Evolutionary conservation across 306 rosid genomes (phyloP).

Genomic region (Rubus parviflorus): DNA sequence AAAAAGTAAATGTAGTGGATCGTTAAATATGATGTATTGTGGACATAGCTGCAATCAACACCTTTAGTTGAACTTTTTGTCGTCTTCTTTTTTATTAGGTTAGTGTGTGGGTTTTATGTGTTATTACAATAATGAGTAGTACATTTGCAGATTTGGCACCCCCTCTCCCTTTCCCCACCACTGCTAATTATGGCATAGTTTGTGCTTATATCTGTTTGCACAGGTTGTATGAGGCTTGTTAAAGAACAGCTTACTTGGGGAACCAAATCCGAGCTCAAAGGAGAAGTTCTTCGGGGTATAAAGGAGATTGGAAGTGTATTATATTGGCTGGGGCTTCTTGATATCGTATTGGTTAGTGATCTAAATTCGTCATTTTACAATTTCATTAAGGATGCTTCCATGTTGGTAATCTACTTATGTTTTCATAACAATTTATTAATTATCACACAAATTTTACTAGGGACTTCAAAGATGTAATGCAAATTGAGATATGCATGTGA

Average conservation of each 20-base stretch:
- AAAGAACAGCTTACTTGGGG: conserved; percentile 94
- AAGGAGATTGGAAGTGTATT: conserved; percentile 97
- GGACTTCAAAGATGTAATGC: background rate
- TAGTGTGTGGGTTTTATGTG: background rate
- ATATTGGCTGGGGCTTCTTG: conserved; percentile 95
- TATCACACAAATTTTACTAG: background rate
- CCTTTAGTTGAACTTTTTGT: background rate
- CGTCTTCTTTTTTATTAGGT: background rate
- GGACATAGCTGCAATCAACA: background rate
- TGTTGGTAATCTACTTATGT: background rate
- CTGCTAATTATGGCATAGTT: background rate
- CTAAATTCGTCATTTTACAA: background rate
- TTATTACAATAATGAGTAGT: background rate
- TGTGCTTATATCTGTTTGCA: conserved; percentile 21
- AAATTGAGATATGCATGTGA: background rate
- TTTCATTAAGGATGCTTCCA: background rate
- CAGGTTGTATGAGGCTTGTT: conserved; percentile 90
- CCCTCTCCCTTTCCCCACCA: background rate
- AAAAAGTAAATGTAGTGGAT: background rate
- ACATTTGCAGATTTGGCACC: background rate
- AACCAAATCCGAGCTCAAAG: conserved; percentile 76
- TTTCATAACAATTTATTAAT: background rate
- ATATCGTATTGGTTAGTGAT: conserved; percentile 84
- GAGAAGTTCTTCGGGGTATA: conserved; percentile 86
- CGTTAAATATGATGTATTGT: background rate